Evolutionary conservation across 805 yeast species (phyloP), one percentile per base, ranked within the genome.

Genomic region (Starmerella potacharoeniae): DNA sequence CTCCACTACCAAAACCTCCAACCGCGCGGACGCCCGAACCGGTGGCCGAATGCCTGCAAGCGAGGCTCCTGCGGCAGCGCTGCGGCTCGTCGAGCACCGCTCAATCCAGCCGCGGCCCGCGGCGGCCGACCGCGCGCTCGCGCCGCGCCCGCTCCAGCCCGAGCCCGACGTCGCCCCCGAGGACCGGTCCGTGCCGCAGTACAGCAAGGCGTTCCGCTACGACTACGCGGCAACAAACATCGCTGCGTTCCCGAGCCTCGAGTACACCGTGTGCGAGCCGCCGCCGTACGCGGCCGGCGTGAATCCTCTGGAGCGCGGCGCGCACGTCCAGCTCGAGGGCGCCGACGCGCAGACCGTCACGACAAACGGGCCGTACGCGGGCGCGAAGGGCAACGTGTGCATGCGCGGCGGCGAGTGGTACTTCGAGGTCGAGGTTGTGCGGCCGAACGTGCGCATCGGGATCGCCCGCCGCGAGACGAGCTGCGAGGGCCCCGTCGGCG

Each of bases 401-500:
- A 74, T 91, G 10, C 48, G 58, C 9, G 73, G 84, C 31, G 90
- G 86, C 60, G 98, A 97, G 16, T 84, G 85, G 74, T 91, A 83
- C 68, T 81, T 86, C 69, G 97, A 91, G 67, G 83, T 81, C 58
- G 76, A 79, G 53, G 77, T 91, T 1, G 54, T 80, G 5, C 68
- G 68, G 33, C 75, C 76, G 5, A 64, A 65, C 47, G 88, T 93
- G 1, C 71, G 98, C 33, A 65, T 90, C 33, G 99, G 99, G 0
- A 65, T 91, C 39, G 84, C 84, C 0, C 73, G 97, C 52, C 76
- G 88, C 58, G 97, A 91, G 65, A 93, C 96, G 2, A 79, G 88
- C 50, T 69, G 90, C 45, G 97, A 91, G 62, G 95, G 95, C 0
- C 97, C 99, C 0, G 93, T 90, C 6, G 99, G 99, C 3, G 87